A percentile compares a stretch with the other conserved stretches of the same genome.
Evolutionary conservation across 2,329 filamentous ascomycete species (phyloP).

Genomic region (Leptoxyphium fumago): DNA sequence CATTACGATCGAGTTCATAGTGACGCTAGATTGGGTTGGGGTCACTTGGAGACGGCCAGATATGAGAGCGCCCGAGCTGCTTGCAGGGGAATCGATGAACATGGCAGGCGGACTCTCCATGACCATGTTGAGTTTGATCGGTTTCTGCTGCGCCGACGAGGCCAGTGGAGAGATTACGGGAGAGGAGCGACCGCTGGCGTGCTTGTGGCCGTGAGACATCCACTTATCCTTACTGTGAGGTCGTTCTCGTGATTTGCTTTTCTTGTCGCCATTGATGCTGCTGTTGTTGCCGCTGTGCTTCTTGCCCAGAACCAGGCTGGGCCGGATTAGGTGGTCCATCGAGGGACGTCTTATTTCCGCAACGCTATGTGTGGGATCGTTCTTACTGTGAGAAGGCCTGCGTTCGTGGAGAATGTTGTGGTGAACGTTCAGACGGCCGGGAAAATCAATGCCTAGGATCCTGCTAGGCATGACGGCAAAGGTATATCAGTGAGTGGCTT

Average conservation of each 20-base stretch:
- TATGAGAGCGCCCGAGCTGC: conserved; percentile 70
- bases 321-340: conserved; percentile 23
- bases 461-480: conserved; percentile 16
- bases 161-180: conserved; percentile 4
- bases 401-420: conserved; percentile 3
- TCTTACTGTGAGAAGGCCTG: conserved; percentile 4
- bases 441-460: conserved; percentile 19
- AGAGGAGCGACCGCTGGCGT: conserved; percentile 1
- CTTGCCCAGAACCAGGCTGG: conserved; percentile 9
- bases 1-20: conserved; percentile 58
- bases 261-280: conserved; percentile 2
- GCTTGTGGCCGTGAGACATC: neutral
- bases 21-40: conserved; percentile 50
- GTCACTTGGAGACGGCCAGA: conserved; percentile 68
- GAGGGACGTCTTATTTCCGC: conserved; percentile 9
- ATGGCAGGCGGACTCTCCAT: conserved; percentile 82
- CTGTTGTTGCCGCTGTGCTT: conserved; percentile 5
- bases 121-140: conserved; percentile 41
- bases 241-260: conserved; percentile 12
- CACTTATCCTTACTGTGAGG: conserved; percentile 14
- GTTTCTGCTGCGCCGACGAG: conserved; percentile 12
- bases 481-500: neutral
- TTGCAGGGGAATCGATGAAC: conserved; percentile 60
- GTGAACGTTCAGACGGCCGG: conserved; percentile 3
- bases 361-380: conserved; percentile 7